phyloP scores from a whole-genome alignment of 805 yeast genomes.

The Teunomyces panamensis region DNA sequence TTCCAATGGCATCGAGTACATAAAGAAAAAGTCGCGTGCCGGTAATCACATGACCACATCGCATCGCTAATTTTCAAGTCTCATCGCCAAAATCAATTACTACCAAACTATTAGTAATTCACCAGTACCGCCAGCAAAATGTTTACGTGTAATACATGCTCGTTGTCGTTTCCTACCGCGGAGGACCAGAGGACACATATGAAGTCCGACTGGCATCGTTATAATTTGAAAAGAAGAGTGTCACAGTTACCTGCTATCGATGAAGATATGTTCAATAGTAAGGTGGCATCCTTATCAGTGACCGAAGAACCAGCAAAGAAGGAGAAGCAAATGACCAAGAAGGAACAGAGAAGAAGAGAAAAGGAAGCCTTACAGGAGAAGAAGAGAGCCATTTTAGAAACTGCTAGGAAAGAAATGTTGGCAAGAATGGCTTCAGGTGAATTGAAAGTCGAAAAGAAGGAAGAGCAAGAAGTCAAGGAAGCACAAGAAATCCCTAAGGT shows the following conservation, averaged over 20 bases:
- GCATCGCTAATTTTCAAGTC: conserved; percentile 3
- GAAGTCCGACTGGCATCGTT: conserved; percentile 47
- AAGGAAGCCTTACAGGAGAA: conserved; percentile 49
- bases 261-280: conserved; percentile 19
- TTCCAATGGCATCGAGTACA: conserved; percentile 2
- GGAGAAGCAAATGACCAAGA: conserved; percentile 40
- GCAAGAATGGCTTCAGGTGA: conserved; percentile 25
- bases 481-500: conserved; percentile 2
- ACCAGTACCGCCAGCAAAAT: conserved; percentile 1
- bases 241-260: conserved; percentile 30
- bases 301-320: conserved; percentile 18
- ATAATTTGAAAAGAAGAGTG: conserved; percentile 43
- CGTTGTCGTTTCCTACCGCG: conserved; percentile 35
- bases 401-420: conserved; percentile 43
- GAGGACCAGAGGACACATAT: conserved; percentile 41
- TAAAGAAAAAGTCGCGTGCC: neutral
- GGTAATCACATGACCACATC: neutral
- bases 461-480: conserved; percentile 9
- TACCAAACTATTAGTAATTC: neutral
- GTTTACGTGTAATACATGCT: conserved; percentile 42
- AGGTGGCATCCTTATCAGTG: conserved; percentile 18
- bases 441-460: conserved; percentile 7
- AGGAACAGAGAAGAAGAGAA: conserved; percentile 48
- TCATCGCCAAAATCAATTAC: neutral
- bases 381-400: conserved; percentile 46